Base-by-base conservation (phyloP, 257 asterid species). In the Primulina huaijiensis region DNA sequence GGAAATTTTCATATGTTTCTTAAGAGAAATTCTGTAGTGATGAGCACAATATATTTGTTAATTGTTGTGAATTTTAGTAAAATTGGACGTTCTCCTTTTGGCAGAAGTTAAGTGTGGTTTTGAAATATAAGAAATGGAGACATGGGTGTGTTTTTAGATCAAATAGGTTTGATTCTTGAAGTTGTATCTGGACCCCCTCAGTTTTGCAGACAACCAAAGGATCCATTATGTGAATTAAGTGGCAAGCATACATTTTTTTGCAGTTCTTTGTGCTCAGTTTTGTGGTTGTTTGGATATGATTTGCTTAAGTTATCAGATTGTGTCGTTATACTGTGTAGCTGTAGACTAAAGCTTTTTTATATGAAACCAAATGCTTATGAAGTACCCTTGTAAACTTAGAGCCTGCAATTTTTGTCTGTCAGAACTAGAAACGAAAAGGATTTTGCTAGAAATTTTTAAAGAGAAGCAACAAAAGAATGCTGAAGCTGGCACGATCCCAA, bases 341-440 rank as follows among this genome's bases (percentile, higher is more conserved):
- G 25, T 10, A 60, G 74, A 21, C 64, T 67, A 68, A 16, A 55
- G 5, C n/a, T 63, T 77, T 64, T 57, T 58, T 55, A 25, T 43
- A 19, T 40, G 30, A 46, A 31, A 62, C 20, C 70, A 55, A 38
- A 50, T 76, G 52, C 52, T 8, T 40, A 40, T 40, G 52, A 40
- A 38, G 50, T 40, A 40, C 16, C 17, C 63, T 62, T 3, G 29
- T 60, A 7, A 38, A 55, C 80, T 77, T 23, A 78, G 65, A 77
- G 59, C 66, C 64, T 74, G 30, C 16, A 50, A 33, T 75, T 67
- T 75, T 60, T 77, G 77, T 76, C 29, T 16, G 72, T 67, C 86
- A 94, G 99, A 94, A 84, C 89, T 94, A 56, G 99, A 94, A 86
- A 94, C 98, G 67, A 94, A 94, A 67, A 86, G 87, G 72, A 94